A percentile compares a stretch with the other conserved stretches of the same genome.
Conservation (phyloP, 129 eudicot genomes). For the Lonicera japonica region DNA sequence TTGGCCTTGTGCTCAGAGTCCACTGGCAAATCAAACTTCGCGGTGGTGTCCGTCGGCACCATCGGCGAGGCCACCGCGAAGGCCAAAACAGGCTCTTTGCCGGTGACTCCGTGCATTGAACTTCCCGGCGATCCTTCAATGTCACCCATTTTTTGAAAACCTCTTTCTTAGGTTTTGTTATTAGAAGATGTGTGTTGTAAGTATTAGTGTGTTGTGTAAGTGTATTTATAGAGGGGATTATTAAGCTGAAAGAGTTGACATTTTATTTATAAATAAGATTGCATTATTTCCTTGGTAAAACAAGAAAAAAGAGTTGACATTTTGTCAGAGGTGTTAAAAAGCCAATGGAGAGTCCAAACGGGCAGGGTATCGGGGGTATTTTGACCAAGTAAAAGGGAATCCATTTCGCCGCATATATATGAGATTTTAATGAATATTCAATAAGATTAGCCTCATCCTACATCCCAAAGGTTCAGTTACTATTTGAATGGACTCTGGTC, state of each 20-base stretch:
- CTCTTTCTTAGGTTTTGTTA: not conserved
- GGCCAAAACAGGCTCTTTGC: conserved; percentile 50
- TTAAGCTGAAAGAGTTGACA: conserved; percentile 30
- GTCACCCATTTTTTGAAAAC: conserved; percentile 15
- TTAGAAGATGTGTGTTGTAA: not conserved
- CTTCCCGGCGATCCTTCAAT: conserved; percentile 62
- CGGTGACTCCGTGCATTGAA: conserved; percentile 85
- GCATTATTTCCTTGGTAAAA: no score
- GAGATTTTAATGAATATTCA: no score
- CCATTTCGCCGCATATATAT: conserved; percentile 41
- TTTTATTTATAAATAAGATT: no score
- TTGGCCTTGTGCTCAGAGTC: conserved; percentile 78
- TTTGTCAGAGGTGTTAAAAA: not conserved
- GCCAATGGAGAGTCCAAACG: conserved; percentile 35
- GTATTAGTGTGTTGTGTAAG: not conserved
- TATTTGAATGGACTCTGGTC: no score
- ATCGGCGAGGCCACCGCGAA: conserved; percentile 49
- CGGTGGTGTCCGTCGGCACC: conserved; percentile 41
- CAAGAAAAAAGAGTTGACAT: no score
- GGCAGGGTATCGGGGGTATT: no score
- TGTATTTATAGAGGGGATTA: not conserved
- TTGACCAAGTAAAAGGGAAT: conserved; percentile 15
- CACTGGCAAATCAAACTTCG: conserved; percentile 67
- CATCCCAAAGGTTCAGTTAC: no score
- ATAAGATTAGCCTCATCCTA: conserved; percentile 22